Evolutionary conservation across 1,284 basidiomycete genomes (phyloP), one percentile per base, ranked within the genome.

Genomic region (Ceratobasidium sp.): DNA sequence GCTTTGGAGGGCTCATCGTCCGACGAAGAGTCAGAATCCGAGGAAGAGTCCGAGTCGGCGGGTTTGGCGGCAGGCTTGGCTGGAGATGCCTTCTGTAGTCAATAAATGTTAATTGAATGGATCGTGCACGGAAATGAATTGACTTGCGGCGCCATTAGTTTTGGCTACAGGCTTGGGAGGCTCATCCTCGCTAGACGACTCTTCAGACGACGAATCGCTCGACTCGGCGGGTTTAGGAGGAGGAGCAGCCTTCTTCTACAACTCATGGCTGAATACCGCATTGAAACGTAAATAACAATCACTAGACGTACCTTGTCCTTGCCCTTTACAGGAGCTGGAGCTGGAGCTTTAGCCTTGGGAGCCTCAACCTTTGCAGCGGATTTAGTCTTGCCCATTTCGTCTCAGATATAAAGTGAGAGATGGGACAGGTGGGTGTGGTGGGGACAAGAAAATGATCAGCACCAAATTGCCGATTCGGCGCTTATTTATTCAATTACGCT

Each of bases 1-100:
- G 71, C 69, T 60, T 75, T 74, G 33, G 74, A 75, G 16, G 75
- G 75, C 54, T 74, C 73, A 49, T 71, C 72, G 66, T 71, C 71
- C 42, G 73, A 73, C 41, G 25, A 23, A 21, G 54, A 56, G n/a
- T 36, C 50, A 6, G 54, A 56, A 19, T 36, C 50, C 14, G 60
- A 64, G 19, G 60, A 64, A 19, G 56, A 54, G 33, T 44, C 42
- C 14, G 68, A 53, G n/a, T 56, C 56, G 27, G 66, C 66, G 33
- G 59, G 52, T 42, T 69, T 56, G 41, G 68, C 54, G 30, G 53
- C 62, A 52, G 60, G 52, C 57, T 71, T 73, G 33, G 58, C 62
- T 21, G 69, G 33, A 21, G 69, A 14, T 9, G 60, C 46, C 39
- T 69, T 54, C 57, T 60, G 25, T 44, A 25, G 8, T 23, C 23